Conservation (phyloP, 2,329 filamentous ascomycete species). For the Xylariaceae sp. region DNA sequence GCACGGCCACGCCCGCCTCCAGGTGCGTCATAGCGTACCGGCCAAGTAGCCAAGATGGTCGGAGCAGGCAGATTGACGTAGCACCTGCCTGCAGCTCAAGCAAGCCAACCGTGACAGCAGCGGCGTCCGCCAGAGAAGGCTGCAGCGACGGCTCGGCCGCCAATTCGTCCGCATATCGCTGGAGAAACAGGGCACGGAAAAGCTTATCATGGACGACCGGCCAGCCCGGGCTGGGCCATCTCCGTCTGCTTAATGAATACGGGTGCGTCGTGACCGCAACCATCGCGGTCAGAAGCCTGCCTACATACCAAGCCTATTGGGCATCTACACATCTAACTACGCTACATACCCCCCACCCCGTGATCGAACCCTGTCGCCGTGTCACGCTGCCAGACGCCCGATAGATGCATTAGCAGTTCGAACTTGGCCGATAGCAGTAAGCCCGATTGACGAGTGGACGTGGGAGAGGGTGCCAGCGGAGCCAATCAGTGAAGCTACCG, state of each 20-base stretch:
- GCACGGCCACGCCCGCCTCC: too few relatives aligned
- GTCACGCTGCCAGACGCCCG: conserved; percentile 6
- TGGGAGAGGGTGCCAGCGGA: neutral
- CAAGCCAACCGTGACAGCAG: neutral
- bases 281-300: too few relatives aligned
- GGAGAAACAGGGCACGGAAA: neutral
- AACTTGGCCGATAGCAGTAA: neutral
- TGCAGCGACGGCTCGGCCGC: neutral
- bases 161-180: neutral
- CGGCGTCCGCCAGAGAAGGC: neutral
- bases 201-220: neutral
- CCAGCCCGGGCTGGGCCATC: too few relatives aligned
- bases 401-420: neutral
- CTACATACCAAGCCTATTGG: too few relatives aligned
- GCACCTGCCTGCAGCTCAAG: neutral
- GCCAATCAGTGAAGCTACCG: neutral
- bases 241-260: too few relatives aligned
- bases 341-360: neutral
- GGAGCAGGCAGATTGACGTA: neutral
- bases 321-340: neutral
- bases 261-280: neutral
- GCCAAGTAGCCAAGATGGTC: too few relatives aligned
- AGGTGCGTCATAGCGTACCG: too few relatives aligned
- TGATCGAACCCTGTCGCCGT: conserved; percentile 5
- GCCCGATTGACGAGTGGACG: neutral